Evolutionary conservation across 2,329 filamentous ascomycete species (phyloP), one percentile per base, ranked within the genome.

Genomic region (Clarireedia monteithiana): DNA sequence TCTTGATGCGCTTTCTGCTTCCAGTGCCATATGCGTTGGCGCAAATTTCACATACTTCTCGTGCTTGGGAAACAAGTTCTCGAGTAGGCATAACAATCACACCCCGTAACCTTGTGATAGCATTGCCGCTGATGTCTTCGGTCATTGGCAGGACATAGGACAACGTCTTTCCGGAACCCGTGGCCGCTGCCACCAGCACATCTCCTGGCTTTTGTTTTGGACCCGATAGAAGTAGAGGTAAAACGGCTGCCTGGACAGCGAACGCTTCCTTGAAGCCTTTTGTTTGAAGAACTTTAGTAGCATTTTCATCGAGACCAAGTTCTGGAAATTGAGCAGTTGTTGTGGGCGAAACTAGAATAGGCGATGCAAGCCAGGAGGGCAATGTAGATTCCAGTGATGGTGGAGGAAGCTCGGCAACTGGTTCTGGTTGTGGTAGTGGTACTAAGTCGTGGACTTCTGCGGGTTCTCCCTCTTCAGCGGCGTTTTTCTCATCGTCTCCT

Each of bases 81-180:
- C 92, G 79, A 0, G 92, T 99, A 0, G 94, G 94, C 10, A 99
- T 84, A 1, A 99, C 85, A 48, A 99, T 83, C 0, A 99, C 71
- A 0, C 86, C 91, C 40, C 88, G 81, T 7, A 99, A 73, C 55
- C 81, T 81, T 0, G 86, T 88, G 10, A 83, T 77, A 23, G 74
- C 73, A 14, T 80, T 79, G 34, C 80, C 76, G 62, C 86, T 85
- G 49, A 99, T 75, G 50, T 86, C 84, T 47, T 90, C 83, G 4
- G 95, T 80, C 57, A 99, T 83, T 0, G 94, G 94, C 2, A 99
- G 74, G 0, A 92, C 82, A 66, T 99, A 99, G 0, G 92, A 88
- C 15, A 99, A 72, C 0, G 94, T 99, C 69, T 99, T 99, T 56
- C 94, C 94, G 0, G 94, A 97, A 7, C 94, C 94, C 0, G 94